A percentile compares a stretch with the other conserved stretches of the same genome.
Conservation (phyloP, 352 stramenopile genomes). For the Globisporangium parvum region DNA sequence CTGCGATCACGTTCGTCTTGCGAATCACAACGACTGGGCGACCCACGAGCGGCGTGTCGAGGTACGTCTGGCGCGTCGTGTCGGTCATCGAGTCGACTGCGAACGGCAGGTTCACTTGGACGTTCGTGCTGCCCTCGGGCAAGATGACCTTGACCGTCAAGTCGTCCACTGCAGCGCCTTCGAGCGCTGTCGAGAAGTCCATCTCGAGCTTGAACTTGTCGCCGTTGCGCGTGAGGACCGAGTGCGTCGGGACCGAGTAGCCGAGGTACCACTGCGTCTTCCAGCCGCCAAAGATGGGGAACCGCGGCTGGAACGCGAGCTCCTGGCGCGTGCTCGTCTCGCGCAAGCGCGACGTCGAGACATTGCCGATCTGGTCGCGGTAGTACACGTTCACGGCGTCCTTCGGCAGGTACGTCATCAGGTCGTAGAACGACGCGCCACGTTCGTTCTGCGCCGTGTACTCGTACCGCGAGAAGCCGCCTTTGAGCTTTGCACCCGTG, state of each 20-base stretch:
- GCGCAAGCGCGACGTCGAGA: conserved; percentile 78
- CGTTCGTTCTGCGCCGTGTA: conserved; percentile 60
- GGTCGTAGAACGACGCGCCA: conserved; percentile 73
- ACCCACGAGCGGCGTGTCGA: conserved; percentile 77
- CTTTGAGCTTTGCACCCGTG: conserved; percentile 79
- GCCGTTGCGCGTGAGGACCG: conserved; percentile 57
- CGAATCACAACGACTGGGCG: conserved; percentile 75
- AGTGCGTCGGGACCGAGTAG: conserved; percentile 81
- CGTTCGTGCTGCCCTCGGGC: conserved; percentile 73
- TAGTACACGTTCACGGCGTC: conserved; percentile 88
- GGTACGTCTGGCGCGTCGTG: conserved; percentile 76
- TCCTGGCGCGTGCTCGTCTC: conserved; percentile 45
- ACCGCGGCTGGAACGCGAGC: conserved; percentile 78
- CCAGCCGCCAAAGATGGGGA: conserved; percentile 87
- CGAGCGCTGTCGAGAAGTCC: conserved; percentile 80
- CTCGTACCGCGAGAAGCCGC: conserved; percentile 84
- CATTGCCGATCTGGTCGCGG: conserved; percentile 88
- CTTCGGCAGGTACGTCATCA: conserved; percentile 60
- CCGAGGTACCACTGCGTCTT: conserved; percentile 88
- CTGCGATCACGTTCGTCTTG: conserved; percentile 81
- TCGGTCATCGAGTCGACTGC: conserved; percentile 44
- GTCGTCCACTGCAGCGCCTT: conserved; percentile 76
- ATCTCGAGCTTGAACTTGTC: conserved; percentile 79
- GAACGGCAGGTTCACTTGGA: conserved; percentile 75
- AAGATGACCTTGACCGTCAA: conserved; percentile 86